Evolutionary conservation across 768 basidiomycete genomes (phyloP), one percentile per base, ranked within the genome.

Genomic region (Ramaria rubella): DNA sequence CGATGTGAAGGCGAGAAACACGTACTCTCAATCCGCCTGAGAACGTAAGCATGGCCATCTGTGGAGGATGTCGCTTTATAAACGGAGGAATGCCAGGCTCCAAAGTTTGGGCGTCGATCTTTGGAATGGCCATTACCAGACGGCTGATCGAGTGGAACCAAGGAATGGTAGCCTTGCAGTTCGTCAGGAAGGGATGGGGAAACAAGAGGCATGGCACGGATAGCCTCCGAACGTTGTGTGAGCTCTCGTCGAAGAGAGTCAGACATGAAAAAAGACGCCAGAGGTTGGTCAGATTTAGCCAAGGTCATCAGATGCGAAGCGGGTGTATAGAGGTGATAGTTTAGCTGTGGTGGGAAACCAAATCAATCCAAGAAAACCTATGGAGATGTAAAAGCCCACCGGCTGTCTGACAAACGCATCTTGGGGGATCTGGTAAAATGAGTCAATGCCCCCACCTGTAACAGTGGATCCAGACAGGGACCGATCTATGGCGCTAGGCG

Each of bases 251-350:
- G 85, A 17, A 85, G 73, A 23, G 77, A 77, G 63, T 94, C 89
- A n/a, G 93, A 86, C 48, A 96, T 78, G 72, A 95, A 97, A 66
- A 94, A 92, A 21, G 55, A 46, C 4, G 21, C 71, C 67, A 60
- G 52, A 59, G 64, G 29, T 29, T 71, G 73, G 64, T 76, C 63
- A 60, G 64, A 60, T 34, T 68, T 49, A 7, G 78, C 75, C 17
- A 78, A 67, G 62, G 78, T 64, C 66, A 86, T 74, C 55, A 76
- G 64, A 60, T 80, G 71, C 43, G 87, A 75, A 64, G 80, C 79
- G 2, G 81, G 80, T 3, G 89, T 86, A 73, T 99, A 99, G 29
- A 97, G 78, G 62, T 97, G 92, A 65, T 99, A 93, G 66, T 96
- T 83, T 45, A 98, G 79, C 91, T 95, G 66, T 42, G 26, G 58